Conservation (phyloP, 345 rosid genomes). For the Syzygium grande region DNA sequence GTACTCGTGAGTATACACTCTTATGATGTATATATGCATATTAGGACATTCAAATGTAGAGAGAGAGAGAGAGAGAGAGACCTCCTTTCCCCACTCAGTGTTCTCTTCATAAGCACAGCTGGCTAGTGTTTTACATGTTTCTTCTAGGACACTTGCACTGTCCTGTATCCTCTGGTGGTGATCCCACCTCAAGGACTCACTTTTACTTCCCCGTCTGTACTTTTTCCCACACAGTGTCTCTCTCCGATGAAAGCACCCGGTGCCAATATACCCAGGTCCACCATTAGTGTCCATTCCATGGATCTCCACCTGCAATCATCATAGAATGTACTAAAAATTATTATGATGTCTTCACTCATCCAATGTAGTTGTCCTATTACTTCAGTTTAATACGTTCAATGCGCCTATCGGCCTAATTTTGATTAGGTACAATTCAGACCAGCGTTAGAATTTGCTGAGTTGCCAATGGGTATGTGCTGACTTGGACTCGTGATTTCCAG, state of each 20-base stretch:
- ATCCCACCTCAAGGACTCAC: neutral
- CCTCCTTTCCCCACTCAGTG: slow-evolving; percentile 25
- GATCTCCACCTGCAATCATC: slow-evolving; percentile 12
- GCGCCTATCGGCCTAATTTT: neutral
- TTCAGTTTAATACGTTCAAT: neutral
- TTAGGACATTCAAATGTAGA: neutral
- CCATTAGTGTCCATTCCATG: slow-evolving; percentile 18
- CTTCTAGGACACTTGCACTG: slow-evolving; percentile 3
- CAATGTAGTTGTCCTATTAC: neutral
- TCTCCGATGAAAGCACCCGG: slow-evolving; percentile 32
- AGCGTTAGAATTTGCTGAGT: neutral
- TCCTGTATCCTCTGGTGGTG: neutral
- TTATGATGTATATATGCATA: neutral
- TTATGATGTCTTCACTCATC: neutral
- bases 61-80: neutral
- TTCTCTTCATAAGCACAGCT: slow-evolving; percentile 17
- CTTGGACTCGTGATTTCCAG: neutral
- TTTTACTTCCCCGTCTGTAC: neutral
- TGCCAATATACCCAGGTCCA: slow-evolving; percentile 18
- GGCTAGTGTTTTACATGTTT: slow-evolving; percentile 12
- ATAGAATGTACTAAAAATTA: neutral
- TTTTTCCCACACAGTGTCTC: slow-evolving; percentile 16
- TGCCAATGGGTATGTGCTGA: neutral
- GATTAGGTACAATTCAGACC: neutral
- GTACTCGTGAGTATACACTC: neutral